phyloP scores from a whole-genome alignment of 805 yeast species.

The Metschnikowia arizonensis region DNA sequence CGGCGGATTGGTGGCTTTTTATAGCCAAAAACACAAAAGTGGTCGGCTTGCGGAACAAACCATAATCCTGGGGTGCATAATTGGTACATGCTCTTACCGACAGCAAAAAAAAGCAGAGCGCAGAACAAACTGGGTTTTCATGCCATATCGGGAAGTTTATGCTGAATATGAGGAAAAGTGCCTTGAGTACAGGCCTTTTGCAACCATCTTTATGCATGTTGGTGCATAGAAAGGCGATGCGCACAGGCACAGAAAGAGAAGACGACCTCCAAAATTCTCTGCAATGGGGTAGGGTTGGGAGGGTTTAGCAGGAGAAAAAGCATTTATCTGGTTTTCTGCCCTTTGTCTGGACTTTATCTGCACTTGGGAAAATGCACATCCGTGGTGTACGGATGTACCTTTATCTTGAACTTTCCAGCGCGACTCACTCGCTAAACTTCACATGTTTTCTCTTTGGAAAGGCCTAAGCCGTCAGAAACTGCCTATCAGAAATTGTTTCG shows the following conservation, averaged over 20 bases:
- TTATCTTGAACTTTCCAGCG: too few species aligned
- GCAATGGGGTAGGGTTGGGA: too few species aligned
- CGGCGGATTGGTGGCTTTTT: too few species aligned
- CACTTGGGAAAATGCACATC: too few species aligned
- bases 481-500: neutral
- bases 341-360: too few species aligned
- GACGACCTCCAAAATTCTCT: too few species aligned
- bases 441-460: neutral
- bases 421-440: too few species aligned
- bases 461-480: neutral
- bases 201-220: neutral
- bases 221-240: neutral
- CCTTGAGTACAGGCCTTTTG: neutral
- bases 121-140: neutral
- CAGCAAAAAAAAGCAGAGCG: neutral
- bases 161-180: neutral
- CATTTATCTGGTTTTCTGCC: too few species aligned
- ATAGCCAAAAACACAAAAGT: neutral
- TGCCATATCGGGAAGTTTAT: too few species aligned
- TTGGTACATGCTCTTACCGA: neutral
- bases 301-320: too few species aligned
- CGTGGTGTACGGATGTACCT: neutral
- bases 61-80: neutral
- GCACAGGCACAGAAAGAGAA: neutral
- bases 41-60: conserved; percentile 3